Conservation (phyloP, 164 flowering plant species). For the Euptelea pleiosperma region DNA sequence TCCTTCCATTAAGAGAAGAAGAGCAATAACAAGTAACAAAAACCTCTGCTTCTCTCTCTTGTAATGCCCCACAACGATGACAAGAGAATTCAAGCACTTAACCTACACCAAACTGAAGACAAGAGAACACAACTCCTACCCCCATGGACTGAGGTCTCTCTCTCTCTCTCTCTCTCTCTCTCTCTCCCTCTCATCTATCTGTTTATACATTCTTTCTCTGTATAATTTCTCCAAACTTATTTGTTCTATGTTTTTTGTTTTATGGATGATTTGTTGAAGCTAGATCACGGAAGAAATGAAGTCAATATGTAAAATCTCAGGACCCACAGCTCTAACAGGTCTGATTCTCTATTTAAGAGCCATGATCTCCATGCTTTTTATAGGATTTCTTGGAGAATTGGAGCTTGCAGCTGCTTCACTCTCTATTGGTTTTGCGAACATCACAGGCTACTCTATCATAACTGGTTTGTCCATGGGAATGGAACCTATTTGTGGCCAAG, state of each 20-base stretch:
- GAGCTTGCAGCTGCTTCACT: constrained; percentile 18
- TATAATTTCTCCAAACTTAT: constrained; percentile 1
- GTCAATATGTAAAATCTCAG: constrained; percentile 12
- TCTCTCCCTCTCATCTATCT: too few relatives aligned
- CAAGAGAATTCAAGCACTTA: constrained; percentile 1
- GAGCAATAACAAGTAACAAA: not conserved
- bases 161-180: constrained; percentile 8
- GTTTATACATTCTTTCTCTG: too few relatives aligned
- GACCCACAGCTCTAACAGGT: constrained; percentile 17
- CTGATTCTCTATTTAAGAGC: constrained; percentile 17
- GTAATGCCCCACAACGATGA: constrained; percentile 11
- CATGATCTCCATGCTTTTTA: constrained; percentile 16
- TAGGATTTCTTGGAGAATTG: constrained; percentile 16
- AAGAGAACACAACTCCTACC: constrained; percentile 9
- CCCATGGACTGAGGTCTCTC: constrained; percentile 16
- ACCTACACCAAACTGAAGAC: not conserved
- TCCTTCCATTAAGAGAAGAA: not conserved
- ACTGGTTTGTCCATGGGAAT: constrained; percentile 22
- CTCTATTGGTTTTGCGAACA: constrained; percentile 19
- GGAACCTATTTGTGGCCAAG: constrained; percentile 24
- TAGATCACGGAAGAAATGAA: constrained; percentile 18
- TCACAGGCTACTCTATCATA: constrained; percentile 22
- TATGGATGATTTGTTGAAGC: constrained; percentile 13
- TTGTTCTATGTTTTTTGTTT: constrained; percentile 5
- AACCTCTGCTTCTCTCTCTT: not conserved